phyloP scores from a whole-genome alignment of 2,329 filamentous ascomycete species.

The Cercospora sp. region DNA sequence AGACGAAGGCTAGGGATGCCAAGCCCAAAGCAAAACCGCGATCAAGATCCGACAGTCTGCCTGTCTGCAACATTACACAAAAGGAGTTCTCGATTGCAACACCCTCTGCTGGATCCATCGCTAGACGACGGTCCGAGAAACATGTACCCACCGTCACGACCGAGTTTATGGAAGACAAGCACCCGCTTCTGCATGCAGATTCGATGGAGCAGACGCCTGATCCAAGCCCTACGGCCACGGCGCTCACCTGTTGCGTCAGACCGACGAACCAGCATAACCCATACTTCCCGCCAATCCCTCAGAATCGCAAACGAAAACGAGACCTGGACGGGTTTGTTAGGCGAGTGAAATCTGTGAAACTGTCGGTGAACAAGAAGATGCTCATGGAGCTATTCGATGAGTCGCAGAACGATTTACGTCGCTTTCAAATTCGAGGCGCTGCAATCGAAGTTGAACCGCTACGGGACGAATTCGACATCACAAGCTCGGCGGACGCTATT shows the following conservation, averaged over 20 bases:
- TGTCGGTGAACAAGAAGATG: constrained; percentile 13
- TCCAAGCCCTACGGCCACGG: background rate
- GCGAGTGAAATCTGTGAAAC: constrained; percentile 13
- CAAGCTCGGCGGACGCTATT: constrained; percentile 13
- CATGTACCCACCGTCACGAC: background rate
- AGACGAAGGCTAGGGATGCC: background rate
- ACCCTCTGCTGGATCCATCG: constrained; percentile 14
- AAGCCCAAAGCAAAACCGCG: background rate
- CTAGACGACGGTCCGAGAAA: constrained; percentile 13
- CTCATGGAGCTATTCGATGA: constrained; percentile 17
- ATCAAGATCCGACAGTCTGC: background rate
- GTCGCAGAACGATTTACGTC: constrained; percentile 15
- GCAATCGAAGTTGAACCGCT: constrained; percentile 9
- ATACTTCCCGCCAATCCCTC: background rate
- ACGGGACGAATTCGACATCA: background rate
- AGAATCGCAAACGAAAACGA: constrained; percentile 6
- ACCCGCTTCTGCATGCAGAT: background rate
- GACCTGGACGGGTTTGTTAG: constrained; percentile 5
- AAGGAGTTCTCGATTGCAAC: constrained; percentile 11
- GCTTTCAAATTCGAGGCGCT: constrained; percentile 10
- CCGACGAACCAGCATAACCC: constrained; percentile 5
- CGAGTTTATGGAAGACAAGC: background rate
- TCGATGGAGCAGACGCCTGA: background rate
- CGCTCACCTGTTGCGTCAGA: background rate
- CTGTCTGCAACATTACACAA: constrained; percentile 14